Conservation (phyloP, 2,329 filamentous ascomycete genomes). For the Dothideomycetes sp. region DNA sequence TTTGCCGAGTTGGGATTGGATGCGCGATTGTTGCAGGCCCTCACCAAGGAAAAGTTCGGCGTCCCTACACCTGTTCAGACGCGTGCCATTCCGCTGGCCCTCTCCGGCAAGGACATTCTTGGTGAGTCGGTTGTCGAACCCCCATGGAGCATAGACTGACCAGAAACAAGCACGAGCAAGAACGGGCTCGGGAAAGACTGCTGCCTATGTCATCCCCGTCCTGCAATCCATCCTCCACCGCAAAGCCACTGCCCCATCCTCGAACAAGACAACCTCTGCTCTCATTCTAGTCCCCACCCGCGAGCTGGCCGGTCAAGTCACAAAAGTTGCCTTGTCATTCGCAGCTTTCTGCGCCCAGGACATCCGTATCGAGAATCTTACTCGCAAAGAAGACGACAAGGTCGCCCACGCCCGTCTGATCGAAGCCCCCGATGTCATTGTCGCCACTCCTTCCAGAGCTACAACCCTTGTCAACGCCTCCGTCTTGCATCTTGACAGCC, state of each 20-base stretch:
- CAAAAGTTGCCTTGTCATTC: slow-evolving; percentile 67
- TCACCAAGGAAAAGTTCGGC: slow-evolving; percentile 74
- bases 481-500: slow-evolving; percentile 58
- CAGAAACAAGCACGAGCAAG: slow-evolving; percentile 64
- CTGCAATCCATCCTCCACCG: slow-evolving; percentile 72
- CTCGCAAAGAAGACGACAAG: slow-evolving; percentile 79
- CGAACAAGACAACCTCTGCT: slow-evolving; percentile 50
- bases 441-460: slow-evolving; percentile 82
- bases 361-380: slow-evolving; percentile 73
- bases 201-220: slow-evolving; percentile 88
- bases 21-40: slow-evolving; percentile 72
- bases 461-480: slow-evolving; percentile 67
- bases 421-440: slow-evolving; percentile 77
- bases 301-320: slow-evolving; percentile 87
- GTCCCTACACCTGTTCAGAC: slow-evolving; percentile 83
- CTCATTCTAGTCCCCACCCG: slow-evolving; percentile 89
- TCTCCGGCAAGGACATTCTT: slow-evolving; percentile 81
- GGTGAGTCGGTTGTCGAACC: slow-evolving; percentile 28
- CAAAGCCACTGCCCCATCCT: slow-evolving; percentile 53
- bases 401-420: slow-evolving; percentile 81
- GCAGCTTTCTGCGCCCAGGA: slow-evolving; percentile 78
- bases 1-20: slow-evolving; percentile 78
- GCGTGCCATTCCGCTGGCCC: slow-evolving; percentile 75
- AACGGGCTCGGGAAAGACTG: slow-evolving; percentile 94
- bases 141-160: neutral